Conservation (phyloP, 2,329 filamentous ascomycete species). For the Dactylella cylindrospora region DNA sequence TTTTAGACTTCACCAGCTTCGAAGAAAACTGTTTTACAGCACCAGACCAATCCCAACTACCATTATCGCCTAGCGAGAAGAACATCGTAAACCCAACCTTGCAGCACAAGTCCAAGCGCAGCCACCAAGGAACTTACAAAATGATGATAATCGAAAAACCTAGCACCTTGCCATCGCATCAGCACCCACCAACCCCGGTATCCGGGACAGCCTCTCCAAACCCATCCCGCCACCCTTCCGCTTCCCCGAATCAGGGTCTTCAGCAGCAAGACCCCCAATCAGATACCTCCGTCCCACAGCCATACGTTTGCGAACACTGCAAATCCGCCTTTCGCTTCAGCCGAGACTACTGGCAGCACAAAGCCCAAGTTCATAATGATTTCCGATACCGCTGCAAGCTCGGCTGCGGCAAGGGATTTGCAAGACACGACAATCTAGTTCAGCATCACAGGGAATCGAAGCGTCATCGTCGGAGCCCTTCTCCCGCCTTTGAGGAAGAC, state of each 20-base stretch:
- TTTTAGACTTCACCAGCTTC: slow-evolving; percentile 22
- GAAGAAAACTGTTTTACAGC: slow-evolving; percentile 26
- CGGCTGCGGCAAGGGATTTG: slow-evolving; percentile 40
- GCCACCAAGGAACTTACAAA: slow-evolving; percentile 10
- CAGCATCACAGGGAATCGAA: slow-evolving; percentile 42
- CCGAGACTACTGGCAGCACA: slow-evolving; percentile 44
- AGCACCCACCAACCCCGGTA: slow-evolving; percentile 12
- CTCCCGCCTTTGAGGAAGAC: slow-evolving; percentile 17
- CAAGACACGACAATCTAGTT: slow-evolving; percentile 39
- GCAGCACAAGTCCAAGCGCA: slow-evolving; percentile 1
- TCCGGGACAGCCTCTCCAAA: slow-evolving; percentile 1
- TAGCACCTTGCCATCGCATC: slow-evolving; percentile 19
- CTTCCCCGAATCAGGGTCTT: slow-evolving; percentile 14
- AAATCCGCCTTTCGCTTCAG: slow-evolving; percentile 38
- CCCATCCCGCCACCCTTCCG: slow-evolving; percentile 14
- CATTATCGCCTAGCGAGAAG: slow-evolving; percentile 9
- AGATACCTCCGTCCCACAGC: slow-evolving; percentile 13
- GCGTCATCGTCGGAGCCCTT: slow-evolving; percentile 32
- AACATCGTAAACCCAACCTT: slow-evolving; percentile 11
- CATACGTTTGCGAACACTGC: slow-evolving; percentile 39
- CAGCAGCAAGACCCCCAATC: slow-evolving; percentile 20
- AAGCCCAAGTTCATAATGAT: slow-evolving; percentile 37
- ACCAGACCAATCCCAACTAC: slow-evolving; percentile 14
- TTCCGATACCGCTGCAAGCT: slow-evolving; percentile 32
- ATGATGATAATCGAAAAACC: slow-evolving; percentile 38